Percentiles rank a stretch among this genome's conserved stretches.
phyloP scores from a whole-genome alignment of 2,329 filamentous ascomycete genomes.

The Diaporthe eres region DNA sequence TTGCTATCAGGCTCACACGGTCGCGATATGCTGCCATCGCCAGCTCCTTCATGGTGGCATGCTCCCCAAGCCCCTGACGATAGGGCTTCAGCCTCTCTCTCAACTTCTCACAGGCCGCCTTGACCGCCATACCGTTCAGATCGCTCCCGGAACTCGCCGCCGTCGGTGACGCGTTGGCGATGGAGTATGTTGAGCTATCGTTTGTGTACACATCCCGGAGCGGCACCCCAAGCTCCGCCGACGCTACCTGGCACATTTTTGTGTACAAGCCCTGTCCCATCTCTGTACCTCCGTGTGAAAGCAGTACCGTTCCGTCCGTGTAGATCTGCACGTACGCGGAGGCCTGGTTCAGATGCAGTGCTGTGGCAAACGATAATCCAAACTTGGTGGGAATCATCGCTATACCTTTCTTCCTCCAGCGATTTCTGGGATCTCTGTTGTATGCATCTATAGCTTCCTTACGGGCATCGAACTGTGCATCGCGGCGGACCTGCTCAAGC shows the following conservation, averaged over 20 bases:
- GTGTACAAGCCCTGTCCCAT: slow-evolving; percentile 99
- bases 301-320: slow-evolving; percentile 91
- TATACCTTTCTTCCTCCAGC: slow-evolving; percentile 93
- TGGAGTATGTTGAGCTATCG: slow-evolving; percentile 95
- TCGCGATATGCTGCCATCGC: slow-evolving; percentile 96
- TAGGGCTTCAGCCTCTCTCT: slow-evolving; percentile 90
- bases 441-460: slow-evolving; percentile 80
- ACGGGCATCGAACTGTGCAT: slow-evolving; percentile 80
- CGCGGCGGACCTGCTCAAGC: slow-evolving; percentile 88
- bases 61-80: slow-evolving; percentile 82
- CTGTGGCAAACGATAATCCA: slow-evolving; percentile 92
- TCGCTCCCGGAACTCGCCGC: slow-evolving; percentile 95
- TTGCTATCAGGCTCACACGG: slow-evolving; percentile 96
- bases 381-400: slow-evolving; percentile 96
- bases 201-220: slow-evolving; percentile 89
- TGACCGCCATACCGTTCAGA: slow-evolving; percentile 94
- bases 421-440: slow-evolving; percentile 78
- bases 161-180: slow-evolving; percentile 93
- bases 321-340: slow-evolving; percentile 97
- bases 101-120: slow-evolving; percentile 90
- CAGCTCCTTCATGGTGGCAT: slow-evolving; percentile 87
- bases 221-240: slow-evolving; percentile 87
- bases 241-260: slow-evolving; percentile 96
- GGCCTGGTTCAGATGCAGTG: slow-evolving; percentile 95
- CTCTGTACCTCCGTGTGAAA: slow-evolving; percentile 96